These are phyloP conservation scores for Coemansia biformis DNA, from an alignment of 192 early-diverging fungal genomes.

Conservation along the genomic window DNA sequence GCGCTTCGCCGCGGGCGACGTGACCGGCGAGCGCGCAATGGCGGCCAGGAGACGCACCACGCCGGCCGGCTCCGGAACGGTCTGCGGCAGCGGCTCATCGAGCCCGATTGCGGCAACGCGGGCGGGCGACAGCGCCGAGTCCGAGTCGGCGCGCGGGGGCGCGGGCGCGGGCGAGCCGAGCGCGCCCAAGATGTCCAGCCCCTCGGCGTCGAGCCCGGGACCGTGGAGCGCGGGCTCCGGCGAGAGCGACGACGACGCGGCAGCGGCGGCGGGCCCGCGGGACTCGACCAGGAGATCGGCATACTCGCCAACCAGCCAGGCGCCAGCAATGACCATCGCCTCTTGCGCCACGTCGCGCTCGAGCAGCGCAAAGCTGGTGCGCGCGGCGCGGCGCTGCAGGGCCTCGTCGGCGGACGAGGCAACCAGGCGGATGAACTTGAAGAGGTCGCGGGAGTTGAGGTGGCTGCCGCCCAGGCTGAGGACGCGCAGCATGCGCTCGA, in stretches of 20 bases:
- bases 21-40: constrained; percentile 75
- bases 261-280: not conserved
- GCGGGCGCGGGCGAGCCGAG: constrained; percentile 21
- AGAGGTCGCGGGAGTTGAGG: constrained; percentile 70
- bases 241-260: not conserved
- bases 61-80: constrained; percentile 57
- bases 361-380: constrained; percentile 81
- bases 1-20: constrained; percentile 71
- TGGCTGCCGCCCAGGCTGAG: constrained; percentile 67
- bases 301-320: constrained; percentile 96
- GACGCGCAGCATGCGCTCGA: constrained; percentile 90
- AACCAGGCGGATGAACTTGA: constrained; percentile 87
- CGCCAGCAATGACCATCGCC: constrained; percentile 78
- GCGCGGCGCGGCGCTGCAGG: constrained; percentile 86
- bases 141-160: not conserved
- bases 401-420: constrained; percentile 58
- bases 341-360: constrained; percentile 70
- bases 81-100: constrained; percentile 29
- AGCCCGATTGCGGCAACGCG: constrained; percentile 8
- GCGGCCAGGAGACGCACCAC: constrained; percentile 69
- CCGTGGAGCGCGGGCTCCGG: not conserved
- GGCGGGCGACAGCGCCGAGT: not conserved
- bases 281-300: constrained; percentile 76
- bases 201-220: constrained; percentile 31
- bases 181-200: constrained; percentile 41